phyloP scores from a whole-genome alignment of 768 basidiomycete species.

The Pleurotus sapidus region DNA sequence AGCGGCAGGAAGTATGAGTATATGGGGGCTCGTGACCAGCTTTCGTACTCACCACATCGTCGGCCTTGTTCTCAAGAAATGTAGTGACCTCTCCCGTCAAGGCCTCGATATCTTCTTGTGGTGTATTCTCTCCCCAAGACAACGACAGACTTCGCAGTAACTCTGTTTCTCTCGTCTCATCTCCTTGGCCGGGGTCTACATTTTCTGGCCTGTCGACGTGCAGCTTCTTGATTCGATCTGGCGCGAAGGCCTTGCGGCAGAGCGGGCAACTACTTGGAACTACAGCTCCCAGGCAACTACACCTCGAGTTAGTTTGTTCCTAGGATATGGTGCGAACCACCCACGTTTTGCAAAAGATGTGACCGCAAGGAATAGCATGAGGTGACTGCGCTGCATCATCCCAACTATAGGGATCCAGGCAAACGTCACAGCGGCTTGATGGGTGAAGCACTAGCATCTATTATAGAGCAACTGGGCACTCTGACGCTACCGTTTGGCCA shows the following conservation, averaged over 20 bases:
- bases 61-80: slow-evolving; percentile 44
- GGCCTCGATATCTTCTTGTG: slow-evolving; percentile 29
- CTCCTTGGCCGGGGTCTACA: slow-evolving; percentile 20
- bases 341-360: slow-evolving; percentile 70
- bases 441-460: slow-evolving; percentile 61
- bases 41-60: slow-evolving; percentile 35
- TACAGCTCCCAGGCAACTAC: slow-evolving; percentile 54
- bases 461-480: background rate
- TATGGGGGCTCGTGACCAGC: slow-evolving; percentile 9
- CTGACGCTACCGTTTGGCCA: background rate
- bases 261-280: slow-evolving; percentile 58
- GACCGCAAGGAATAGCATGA: slow-evolving; percentile 74
- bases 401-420: slow-evolving; percentile 62
- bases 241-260: slow-evolving; percentile 58
- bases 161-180: slow-evolving; percentile 32
- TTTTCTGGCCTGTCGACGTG: slow-evolving; percentile 51
- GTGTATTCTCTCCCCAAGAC: slow-evolving; percentile 34
- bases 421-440: slow-evolving; percentile 74
- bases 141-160: slow-evolving; percentile 33
- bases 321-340: slow-evolving; percentile 21
- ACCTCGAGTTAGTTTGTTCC: slow-evolving; percentile 8
- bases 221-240: slow-evolving; percentile 62
- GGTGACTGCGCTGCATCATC: slow-evolving; percentile 49
- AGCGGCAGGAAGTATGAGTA: slow-evolving; percentile 9
- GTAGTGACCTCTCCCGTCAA: slow-evolving; percentile 45